Conservation (phyloP, 108 stramenopile genomes). For the Cyclotella choctawhatcheeana region DNA sequence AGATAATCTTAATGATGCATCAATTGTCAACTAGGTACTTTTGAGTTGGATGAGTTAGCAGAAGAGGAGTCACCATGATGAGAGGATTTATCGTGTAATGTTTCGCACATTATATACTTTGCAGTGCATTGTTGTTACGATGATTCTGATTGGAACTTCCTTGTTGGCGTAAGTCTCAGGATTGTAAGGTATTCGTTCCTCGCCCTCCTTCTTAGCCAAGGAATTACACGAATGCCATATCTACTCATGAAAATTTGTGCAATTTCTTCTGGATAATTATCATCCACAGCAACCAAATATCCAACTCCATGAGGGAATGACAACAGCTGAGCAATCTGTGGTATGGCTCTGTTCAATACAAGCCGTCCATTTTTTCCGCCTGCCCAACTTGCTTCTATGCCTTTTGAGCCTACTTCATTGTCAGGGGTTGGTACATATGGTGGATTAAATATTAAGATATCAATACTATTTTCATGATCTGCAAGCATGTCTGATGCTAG, state of each 20-base stretch:
- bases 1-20: no score
- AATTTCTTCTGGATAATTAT: conserved; percentile 83
- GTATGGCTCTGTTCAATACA: conserved; percentile 84
- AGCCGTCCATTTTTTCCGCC: conserved; percentile 82
- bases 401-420: conserved; percentile 78
- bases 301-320: conserved; percentile 66
- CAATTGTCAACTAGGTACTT: no score
- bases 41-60: no score
- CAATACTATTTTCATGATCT: conserved; percentile 48
- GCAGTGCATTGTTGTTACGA: no score
- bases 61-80: no score
- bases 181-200: conserved; percentile 85
- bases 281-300: conserved; percentile 90
- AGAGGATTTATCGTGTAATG: no score
- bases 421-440: conserved; percentile 94
- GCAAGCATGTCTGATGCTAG: conserved; percentile 62
- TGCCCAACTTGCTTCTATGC: conserved; percentile 93
- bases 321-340: conserved; percentile 74
- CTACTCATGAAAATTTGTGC: conserved; percentile 27
- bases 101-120: no score
- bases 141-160: conserved; percentile 6
- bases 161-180: conserved; percentile 67
- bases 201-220: conserved; percentile 74
- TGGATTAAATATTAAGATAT: conserved; percentile 92
- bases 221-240: conserved; percentile 60